Percentiles rank a stretch among this genome's conserved stretches.
Conservation (phyloP, 371 early-diverging fungal species). For the Mucor lusitanicus region DNA sequence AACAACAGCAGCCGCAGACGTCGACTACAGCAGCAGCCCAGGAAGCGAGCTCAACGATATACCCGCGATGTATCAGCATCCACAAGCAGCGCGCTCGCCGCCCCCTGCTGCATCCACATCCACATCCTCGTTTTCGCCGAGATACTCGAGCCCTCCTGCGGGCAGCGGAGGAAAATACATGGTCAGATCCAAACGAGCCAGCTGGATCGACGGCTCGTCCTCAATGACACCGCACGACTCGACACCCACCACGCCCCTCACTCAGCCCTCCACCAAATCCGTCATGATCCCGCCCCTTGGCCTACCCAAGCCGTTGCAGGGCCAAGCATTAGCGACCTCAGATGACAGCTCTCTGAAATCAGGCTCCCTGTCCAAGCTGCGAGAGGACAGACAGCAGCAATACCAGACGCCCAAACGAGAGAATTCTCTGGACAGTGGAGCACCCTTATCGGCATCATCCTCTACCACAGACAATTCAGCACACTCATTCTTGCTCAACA, state of each 20-base stretch:
- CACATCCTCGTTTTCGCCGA: constrained; percentile 18
- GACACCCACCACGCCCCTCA: constrained; percentile 20
- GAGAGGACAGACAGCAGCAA: constrained; percentile 27
- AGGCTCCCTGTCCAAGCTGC: constrained; percentile 32
- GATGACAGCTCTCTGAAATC: constrained; percentile 28
- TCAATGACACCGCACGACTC: constrained; percentile 23
- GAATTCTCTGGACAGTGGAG: constrained; percentile 16
- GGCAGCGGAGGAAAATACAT: constrained; percentile 44
- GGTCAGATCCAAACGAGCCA: constrained; percentile 40
- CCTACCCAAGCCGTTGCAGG: constrained; percentile 7
- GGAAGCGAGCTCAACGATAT: constrained; percentile 23
- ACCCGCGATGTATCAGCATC: constrained; percentile 5
- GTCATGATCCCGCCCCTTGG: constrained; percentile 12
- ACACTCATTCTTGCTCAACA: constrained; percentile 1
- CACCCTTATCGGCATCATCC: constrained; percentile 20
- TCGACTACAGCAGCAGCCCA: constrained; percentile 27
- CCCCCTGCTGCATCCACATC: constrained; percentile 5
- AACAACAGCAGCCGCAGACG: constrained; percentile 1
- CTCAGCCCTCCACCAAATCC: not conserved
- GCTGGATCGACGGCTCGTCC: constrained; percentile 42
- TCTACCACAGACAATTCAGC: constrained; percentile 6
- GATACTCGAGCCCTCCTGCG: constrained; percentile 37
- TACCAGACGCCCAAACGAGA: constrained; percentile 20
- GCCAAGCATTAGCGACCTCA: not conserved
- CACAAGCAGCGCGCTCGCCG: constrained; percentile 10